phyloP scores from a whole-genome alignment of 805 yeast species.

The Yamadazyma endophytica region DNA sequence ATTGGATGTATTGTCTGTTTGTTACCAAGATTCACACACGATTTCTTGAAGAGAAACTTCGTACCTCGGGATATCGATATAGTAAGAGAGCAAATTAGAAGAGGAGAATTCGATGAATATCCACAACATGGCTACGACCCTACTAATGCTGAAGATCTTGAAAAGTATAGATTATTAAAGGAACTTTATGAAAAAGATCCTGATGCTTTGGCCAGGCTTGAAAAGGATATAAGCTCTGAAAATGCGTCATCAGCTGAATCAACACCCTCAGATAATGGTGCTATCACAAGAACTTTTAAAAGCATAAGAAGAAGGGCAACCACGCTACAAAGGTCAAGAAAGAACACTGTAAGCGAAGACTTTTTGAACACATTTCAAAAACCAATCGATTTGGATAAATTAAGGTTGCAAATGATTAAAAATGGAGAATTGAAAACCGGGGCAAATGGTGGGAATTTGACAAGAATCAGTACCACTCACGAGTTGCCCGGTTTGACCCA shows the following conservation, averaged over 20 bases:
- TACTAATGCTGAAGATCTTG: conserved; percentile 41
- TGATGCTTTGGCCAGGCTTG: conserved; percentile 29
- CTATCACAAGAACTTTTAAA: conserved; percentile 26
- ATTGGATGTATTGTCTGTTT: conserved; percentile 63
- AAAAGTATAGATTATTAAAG: conserved; percentile 29
- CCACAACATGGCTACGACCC: conserved; percentile 59
- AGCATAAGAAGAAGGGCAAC: conserved; percentile 32
- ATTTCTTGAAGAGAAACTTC: conserved; percentile 48
- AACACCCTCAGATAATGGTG: conserved; percentile 9
- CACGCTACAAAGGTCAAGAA: conserved; percentile 19
- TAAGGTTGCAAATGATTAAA: conserved; percentile 35
- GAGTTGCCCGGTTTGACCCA: conserved; percentile 47
- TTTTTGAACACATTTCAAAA: conserved; percentile 25
- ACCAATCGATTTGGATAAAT: conserved; percentile 29
- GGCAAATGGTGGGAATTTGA: conserved; percentile 29
- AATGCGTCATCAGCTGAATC: conserved; percentile 2
- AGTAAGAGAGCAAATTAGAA: conserved; percentile 62
- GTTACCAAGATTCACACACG: conserved; percentile 63
- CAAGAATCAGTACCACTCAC: conserved; percentile 41
- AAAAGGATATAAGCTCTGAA: conserved; percentile 18
- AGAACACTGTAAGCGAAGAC: conserved; percentile 14
- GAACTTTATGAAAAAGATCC: conserved; percentile 32
- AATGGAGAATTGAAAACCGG: conserved; percentile 31
- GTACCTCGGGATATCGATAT: conserved; percentile 69
- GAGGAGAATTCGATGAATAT: conserved; percentile 65